A percentile compares a stretch with the other conserved stretches of the same genome.
These are phyloP conservation scores for Leccinum solheimii DNA, from an alignment of 1,284 basidiomycete species.

Conservation along the genomic window DNA sequence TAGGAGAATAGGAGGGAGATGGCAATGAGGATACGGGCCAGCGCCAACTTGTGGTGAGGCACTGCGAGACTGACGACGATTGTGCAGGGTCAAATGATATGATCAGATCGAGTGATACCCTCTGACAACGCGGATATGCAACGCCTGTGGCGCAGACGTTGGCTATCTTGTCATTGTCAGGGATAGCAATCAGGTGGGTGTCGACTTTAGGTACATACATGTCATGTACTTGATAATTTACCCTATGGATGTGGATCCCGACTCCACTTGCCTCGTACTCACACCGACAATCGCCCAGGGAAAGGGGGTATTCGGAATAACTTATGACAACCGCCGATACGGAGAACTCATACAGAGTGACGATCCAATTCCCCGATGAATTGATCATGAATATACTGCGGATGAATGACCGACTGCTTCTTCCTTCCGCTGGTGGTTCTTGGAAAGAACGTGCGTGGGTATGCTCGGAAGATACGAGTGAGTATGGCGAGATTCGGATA, in stretches of 20 bases:
- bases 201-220: constrained; percentile 12
- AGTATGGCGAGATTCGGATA: constrained; percentile 4
- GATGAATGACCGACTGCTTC: constrained; percentile 2
- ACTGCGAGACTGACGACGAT: constrained; percentile 6
- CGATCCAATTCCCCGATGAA: constrained; percentile 5
- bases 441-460: background rate
- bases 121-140: constrained; percentile 20
- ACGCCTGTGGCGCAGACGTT: constrained; percentile 5
- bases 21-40: constrained; percentile 4
- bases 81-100: constrained; percentile 22
- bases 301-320: background rate
- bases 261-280: constrained; percentile 8
- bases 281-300: background rate
- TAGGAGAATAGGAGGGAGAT: constrained; percentile 2
- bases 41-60: constrained; percentile 9
- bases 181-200: constrained; percentile 4
- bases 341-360: constrained; percentile 1
- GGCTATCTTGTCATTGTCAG: constrained; percentile 9
- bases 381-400: background rate
- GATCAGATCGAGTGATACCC: constrained; percentile 22
- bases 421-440: background rate
- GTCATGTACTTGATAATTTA: constrained; percentile 1
- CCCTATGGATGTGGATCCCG: background rate
- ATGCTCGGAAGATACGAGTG: background rate
- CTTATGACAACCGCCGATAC: background rate